Evolutionary conservation across 2,329 filamentous ascomycete genomes (phyloP).

Genomic region (Ophiostoma sp.): DNA sequence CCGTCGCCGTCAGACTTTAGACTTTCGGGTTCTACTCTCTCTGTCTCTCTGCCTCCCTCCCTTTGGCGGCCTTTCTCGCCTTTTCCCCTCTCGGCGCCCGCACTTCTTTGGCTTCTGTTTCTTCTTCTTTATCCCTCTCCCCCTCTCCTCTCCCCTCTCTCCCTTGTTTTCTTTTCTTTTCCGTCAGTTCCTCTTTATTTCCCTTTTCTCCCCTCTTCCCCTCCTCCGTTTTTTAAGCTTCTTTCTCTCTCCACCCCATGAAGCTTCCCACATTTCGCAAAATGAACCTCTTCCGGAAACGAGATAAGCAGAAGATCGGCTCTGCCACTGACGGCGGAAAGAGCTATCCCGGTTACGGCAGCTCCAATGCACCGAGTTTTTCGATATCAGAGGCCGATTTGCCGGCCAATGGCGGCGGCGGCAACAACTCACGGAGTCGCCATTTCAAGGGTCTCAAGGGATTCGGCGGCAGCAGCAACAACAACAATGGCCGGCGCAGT

Average conservation of each 20-base stretch:
- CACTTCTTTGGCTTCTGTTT: not conserved
- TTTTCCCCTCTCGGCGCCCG: not conserved
- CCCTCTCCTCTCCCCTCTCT: not conserved
- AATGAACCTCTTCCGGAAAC: slow-evolving; percentile 40
- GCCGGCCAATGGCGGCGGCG: not conserved
- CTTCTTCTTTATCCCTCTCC: not conserved
- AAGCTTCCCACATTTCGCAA: slow-evolving; percentile 28
- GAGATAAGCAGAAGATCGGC: slow-evolving; percentile 38
- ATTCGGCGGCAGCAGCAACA: slow-evolving; percentile 12
- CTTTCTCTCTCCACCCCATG: slow-evolving; percentile 10
- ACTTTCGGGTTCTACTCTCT: not conserved
- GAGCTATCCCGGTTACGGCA: slow-evolving; percentile 33
- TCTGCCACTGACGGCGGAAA: slow-evolving; percentile 26
- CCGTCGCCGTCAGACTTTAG: not conserved
- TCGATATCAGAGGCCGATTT: not conserved
- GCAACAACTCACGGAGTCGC: slow-evolving; percentile 17
- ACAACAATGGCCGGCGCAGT: slow-evolving; percentile 15
- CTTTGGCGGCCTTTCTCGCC: not conserved
- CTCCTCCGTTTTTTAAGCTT: not conserved
- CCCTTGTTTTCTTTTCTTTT: not conserved
- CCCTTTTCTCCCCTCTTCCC: not conserved
- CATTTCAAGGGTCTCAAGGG: slow-evolving; percentile 23
- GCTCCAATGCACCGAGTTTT: slow-evolving; percentile 24
- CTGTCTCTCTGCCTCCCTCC: not conserved
- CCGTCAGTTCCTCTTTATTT: not conserved